Conservation (phyloP, 176 grass and related monocot species). For the Pharus latifolius region DNA sequence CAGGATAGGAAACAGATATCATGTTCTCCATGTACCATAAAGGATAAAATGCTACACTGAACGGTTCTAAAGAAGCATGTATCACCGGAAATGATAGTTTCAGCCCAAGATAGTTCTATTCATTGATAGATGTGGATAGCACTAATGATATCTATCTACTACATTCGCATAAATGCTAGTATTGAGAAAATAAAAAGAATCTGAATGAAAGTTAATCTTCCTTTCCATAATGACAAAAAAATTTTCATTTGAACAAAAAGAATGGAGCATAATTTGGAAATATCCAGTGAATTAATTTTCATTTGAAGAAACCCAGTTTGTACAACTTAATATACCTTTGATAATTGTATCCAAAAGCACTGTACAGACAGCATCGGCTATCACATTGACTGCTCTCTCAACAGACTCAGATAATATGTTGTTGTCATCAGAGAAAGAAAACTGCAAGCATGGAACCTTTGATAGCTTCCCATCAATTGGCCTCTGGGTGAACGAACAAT, state of each 20-base stretch:
- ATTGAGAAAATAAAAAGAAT: slow-evolving; percentile 5
- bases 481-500: slow-evolving; percentile 43
- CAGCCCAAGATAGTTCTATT: neutral
- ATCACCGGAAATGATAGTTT: neutral
- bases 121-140: neutral
- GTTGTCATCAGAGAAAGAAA: slow-evolving; percentile 48
- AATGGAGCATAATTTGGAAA: neutral
- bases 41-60: neutral
- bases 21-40: neutral
- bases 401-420: slow-evolving; percentile 49
- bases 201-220: neutral
- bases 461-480: slow-evolving; percentile 10
- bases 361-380: slow-evolving; percentile 60
- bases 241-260: neutral
- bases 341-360: slow-evolving; percentile 86
- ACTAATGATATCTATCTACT: neutral
- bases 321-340: slow-evolving; percentile 54
- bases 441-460: slow-evolving; percentile 50
- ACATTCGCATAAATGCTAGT: neutral
- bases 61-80: neutral
- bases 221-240: neutral
- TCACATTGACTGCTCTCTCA: slow-evolving; percentile 58
- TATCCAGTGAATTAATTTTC: neutral
- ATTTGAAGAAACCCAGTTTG: neutral
- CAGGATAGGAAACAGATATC: neutral